Evolutionary conservation across 208 protist genomes (phyloP).

Genomic region (Crithidia fasciculata): DNA sequence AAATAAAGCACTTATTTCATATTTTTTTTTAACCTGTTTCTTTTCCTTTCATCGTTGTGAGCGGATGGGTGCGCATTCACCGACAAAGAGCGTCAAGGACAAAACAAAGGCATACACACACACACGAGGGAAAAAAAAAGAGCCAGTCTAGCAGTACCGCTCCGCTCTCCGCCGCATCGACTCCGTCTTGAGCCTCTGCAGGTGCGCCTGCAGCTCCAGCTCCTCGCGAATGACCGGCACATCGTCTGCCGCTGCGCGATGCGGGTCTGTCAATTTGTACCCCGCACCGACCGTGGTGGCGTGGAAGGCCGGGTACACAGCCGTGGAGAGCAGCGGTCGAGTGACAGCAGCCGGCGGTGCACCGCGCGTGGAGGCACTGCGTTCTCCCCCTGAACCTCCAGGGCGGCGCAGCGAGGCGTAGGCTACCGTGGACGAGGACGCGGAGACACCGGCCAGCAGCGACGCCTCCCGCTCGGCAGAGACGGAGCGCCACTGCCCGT

Average conservation of each 20-base stretch:
- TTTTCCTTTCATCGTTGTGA: too few species aligned
- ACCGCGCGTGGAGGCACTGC: background rate
- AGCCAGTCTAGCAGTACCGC: background rate
- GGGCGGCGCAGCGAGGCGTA: conserved; percentile 7
- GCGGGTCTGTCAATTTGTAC: conserved; percentile 15
- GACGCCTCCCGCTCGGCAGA: conserved; percentile 14
- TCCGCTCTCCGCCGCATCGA: conserved; percentile 8
- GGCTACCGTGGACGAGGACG: background rate
- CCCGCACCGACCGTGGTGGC: conserved; percentile 16
- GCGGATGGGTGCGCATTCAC: too few species aligned
- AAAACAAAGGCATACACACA: background rate
- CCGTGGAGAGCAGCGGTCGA: conserved; percentile 12
- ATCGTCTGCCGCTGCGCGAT: background rate
- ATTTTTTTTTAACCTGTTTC: too few species aligned
- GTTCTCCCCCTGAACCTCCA: background rate
- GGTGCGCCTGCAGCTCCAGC: conserved; percentile 18
- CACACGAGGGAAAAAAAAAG: background rate
- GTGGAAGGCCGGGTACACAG: conserved; percentile 12
- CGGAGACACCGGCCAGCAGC: background rate
- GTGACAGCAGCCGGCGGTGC: background rate
- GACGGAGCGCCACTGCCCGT: conserved; percentile 4
- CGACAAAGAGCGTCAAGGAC: background rate
- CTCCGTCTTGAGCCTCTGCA: conserved; percentile 22
- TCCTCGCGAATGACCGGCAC: conserved; percentile 22
- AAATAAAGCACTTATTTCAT: too few species aligned